These are phyloP conservation scores for Pueraria montana DNA, from an alignment of 306 rosid genomes.

Conservation along the genomic window DNA sequence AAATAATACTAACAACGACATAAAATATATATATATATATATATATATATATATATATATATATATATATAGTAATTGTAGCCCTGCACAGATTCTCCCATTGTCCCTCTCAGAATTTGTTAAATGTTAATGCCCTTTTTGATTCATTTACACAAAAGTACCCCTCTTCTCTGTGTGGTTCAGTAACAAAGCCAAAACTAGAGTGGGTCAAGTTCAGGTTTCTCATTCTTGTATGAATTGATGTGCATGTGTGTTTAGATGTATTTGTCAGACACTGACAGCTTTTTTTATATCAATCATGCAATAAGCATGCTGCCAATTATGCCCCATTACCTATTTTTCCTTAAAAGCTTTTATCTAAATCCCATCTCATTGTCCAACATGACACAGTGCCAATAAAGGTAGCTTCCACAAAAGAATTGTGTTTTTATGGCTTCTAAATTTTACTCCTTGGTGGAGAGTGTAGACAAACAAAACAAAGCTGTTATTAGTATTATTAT, in stretches of 20 bases:
- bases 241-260: constrained; percentile 65
- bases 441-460: background rate
- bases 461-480: constrained; percentile 25
- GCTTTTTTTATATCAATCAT: constrained; percentile 62
- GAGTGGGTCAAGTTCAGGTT: constrained; percentile 54
- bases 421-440: constrained; percentile 29
- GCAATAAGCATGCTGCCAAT: constrained; percentile 55
- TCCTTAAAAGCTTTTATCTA: background rate
- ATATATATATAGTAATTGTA: background rate
- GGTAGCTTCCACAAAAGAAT: constrained; percentile 12
- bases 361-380: constrained; percentile 29
- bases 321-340: constrained; percentile 42
- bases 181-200: constrained; percentile 29
- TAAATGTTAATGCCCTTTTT: background rate
- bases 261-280: constrained; percentile 75
- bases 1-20: background rate
- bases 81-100: background rate
- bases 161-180: background rate
- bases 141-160: background rate
- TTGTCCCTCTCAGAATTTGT: constrained; percentile 37
- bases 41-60: no score
- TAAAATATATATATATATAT: constrained; percentile 3
- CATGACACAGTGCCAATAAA: background rate
- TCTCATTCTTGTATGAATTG: constrained; percentile 41
- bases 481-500: background rate